These are phyloP conservation scores for Talaromyces sp. DNA, from an alignment of 2,329 filamentous ascomycete genomes.

Conservation along the genomic window DNA sequence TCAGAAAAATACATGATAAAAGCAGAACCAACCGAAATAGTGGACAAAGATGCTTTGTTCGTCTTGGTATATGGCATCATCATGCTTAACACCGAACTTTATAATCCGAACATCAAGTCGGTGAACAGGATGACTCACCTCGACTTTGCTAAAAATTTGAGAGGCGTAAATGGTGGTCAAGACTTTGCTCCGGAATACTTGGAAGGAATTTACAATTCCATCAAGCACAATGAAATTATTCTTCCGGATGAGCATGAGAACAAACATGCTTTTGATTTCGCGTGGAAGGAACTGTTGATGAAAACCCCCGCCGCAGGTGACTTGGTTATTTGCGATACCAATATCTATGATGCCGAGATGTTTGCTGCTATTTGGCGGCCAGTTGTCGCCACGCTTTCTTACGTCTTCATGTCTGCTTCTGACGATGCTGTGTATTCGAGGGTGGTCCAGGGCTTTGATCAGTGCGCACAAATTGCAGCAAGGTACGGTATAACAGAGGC, in stretches of 20 bases:
- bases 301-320: conserved; percentile 74
- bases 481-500: conserved; percentile 78
- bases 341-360: conserved; percentile 96
- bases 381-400: conserved; percentile 88
- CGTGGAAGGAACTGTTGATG: conserved; percentile 88
- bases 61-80: conserved; percentile 94
- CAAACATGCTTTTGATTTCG: conserved; percentile 92
- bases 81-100: conserved; percentile 94
- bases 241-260: conserved; percentile 96
- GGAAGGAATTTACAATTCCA: conserved; percentile 81
- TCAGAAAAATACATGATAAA: conserved; percentile 75
- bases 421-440: conserved; percentile 93
- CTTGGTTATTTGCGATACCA: conserved; percentile 77
- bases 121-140: conserved; percentile 76
- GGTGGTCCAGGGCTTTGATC: conserved; percentile 90
- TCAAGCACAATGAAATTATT: conserved; percentile 91
- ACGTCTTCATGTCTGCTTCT: conserved; percentile 97
- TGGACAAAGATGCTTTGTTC: conserved; percentile 81
- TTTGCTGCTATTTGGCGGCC: conserved; percentile 94
- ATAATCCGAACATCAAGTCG: conserved; percentile 78
- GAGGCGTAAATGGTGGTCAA: conserved; percentile 78
- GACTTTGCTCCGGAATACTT: conserved; percentile 83
- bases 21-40: conserved; percentile 66
- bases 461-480: conserved; percentile 88
- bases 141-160: conserved; percentile 83